Evolutionary conservation across 1,284 basidiomycete species (phyloP).

Genomic region (Athelia psychrophila): DNA sequence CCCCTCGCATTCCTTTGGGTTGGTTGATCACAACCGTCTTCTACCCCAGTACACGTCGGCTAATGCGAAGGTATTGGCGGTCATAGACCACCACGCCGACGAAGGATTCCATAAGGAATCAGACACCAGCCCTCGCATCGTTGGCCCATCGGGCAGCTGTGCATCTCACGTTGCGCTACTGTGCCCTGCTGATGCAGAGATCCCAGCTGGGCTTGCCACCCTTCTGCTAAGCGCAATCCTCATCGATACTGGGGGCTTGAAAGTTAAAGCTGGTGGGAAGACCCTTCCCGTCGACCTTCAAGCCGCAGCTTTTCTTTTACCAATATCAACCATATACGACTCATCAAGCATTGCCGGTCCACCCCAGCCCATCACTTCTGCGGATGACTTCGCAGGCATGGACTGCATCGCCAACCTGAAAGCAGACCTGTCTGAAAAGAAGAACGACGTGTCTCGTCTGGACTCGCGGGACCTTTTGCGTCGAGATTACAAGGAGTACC

Average conservation of each 20-base stretch:
- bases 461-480: constrained; percentile 75
- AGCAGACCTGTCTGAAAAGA: constrained; percentile 53
- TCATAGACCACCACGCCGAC: constrained; percentile 96
- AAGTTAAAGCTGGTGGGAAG: constrained; percentile 59
- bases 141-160: constrained; percentile 75
- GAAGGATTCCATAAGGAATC: constrained; percentile 70
- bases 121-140: constrained; percentile 46
- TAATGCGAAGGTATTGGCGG: constrained; percentile 56
- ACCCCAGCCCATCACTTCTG: constrained; percentile 5
- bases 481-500: constrained; percentile 92
- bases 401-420: constrained; percentile 47
- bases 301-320: constrained; percentile 59
- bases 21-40: constrained; percentile 90
- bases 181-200: constrained; percentile 33
- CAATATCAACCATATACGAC: constrained; percentile 17
- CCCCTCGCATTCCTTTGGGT: constrained; percentile 64
- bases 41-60: constrained; percentile 43
- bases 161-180: constrained; percentile 70
- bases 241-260: constrained; percentile 80
- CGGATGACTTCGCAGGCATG: constrained; percentile 21
- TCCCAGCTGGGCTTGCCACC: constrained; percentile 64
- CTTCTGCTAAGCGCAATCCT: constrained; percentile 80
- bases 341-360: not conserved
- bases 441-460: constrained; percentile 70
- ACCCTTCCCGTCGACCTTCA: constrained; percentile 61